Evolutionary conservation across 2,329 filamentous ascomycete species (phyloP).

Genomic region (Arthroderma uncinatum): DNA sequence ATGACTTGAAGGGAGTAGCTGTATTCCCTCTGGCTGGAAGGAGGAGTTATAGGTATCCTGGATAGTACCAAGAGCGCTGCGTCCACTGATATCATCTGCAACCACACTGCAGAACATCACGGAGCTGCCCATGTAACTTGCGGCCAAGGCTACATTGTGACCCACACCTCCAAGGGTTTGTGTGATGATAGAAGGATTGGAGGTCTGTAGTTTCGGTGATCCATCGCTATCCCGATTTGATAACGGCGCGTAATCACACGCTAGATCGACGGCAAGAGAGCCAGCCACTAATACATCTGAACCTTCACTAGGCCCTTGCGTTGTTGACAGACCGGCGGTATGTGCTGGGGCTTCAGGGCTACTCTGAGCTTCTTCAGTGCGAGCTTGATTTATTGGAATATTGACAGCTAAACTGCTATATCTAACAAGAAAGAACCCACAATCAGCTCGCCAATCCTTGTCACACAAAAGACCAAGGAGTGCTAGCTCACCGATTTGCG

Average conservation of each 20-base stretch:
- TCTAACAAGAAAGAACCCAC: constrained; percentile 18
- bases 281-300: constrained; percentile 75
- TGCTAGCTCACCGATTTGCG: constrained; percentile 30
- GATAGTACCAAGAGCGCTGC: constrained; percentile 58
- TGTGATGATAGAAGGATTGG: constrained; percentile 69
- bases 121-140: constrained; percentile 54
- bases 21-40: constrained; percentile 54
- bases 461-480: constrained; percentile 12
- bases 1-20: constrained; percentile 41
- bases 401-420: constrained; percentile 11
- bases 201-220: constrained; percentile 53
- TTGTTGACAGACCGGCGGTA: not conserved
- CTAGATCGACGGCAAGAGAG: constrained; percentile 78
- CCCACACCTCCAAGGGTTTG: constrained; percentile 86
- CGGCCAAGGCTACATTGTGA: constrained; percentile 79
- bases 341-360: not conserved
- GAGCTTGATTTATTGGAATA: constrained; percentile 17
- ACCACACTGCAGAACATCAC: constrained; percentile 71
- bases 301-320: not conserved
- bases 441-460: constrained; percentile 23
- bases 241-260: constrained; percentile 61
- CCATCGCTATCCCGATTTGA: constrained; percentile 23
- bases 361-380: not conserved
- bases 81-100: constrained; percentile 67
- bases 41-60: constrained; percentile 44